Base-by-base conservation (phyloP, 1,284 basidiomycete species). In the Clitocybe nebularis region DNA sequence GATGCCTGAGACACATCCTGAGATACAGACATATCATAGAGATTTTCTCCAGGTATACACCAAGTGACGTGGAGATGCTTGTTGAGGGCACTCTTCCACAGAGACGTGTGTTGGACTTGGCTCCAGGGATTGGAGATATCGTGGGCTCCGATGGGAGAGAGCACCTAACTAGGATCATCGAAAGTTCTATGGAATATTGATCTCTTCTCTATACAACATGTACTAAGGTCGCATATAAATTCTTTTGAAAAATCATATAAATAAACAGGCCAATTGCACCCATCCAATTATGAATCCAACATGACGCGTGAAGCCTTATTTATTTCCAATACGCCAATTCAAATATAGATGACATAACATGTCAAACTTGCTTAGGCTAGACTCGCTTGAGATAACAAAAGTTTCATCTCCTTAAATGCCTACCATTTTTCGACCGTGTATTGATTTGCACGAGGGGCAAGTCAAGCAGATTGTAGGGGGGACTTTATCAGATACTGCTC, bases 391-490 rank as follows among this genome's bases (percentile, higher is more conserved):
- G 19, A 71, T 66, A n/a, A n/a, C n/a, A n/a, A n/a, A n/a, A n/a
- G n/a, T n/a, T n/a, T n/a, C n/a, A n/a, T n/a, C n/a, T n/a, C n/a
- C n/a, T n/a, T n/a, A n/a, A n/a, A n/a, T n/a, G n/a, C n/a, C n/a
- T n/a, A n/a, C n/a, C 52, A 53, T 77, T 37, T 99, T 99, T 69
- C 77, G 88, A 43, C 96, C 96, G 8, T 99, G 96, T 64, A 98
- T 99, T 56, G 96, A 99, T 65, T 77, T 99, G 19, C 96, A 99
- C 67, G 79, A 84, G 48, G 93, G 93, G 7, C 72, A 90, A 56
- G 96, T 99, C 44, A 99, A 99, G 66, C 96, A 99, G 68, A 99
- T 99, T 47, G 93, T 99, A 7, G 96, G 96, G 20, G 93, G 93
- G 1, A 95, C 93, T 1, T 74, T 99, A 22, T 84, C 81, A 6